A percentile compares a stretch with the other conserved stretches of the same genome.
Evolutionary conservation across 257 asterid genomes (phyloP).

Genomic region (Euphrasia confusa): DNA sequence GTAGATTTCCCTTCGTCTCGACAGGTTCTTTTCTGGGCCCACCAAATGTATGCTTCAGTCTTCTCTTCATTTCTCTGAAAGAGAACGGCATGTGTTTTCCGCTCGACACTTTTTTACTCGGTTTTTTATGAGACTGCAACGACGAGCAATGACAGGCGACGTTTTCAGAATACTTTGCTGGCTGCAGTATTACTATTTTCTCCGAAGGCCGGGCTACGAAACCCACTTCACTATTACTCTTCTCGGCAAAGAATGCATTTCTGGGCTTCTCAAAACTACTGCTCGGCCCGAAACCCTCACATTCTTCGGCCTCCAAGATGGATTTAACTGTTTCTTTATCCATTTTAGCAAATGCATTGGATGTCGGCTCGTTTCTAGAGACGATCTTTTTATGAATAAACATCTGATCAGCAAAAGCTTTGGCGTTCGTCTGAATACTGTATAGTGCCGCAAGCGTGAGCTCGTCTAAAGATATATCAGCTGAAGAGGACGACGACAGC

Average conservation of each 20-base stretch:
- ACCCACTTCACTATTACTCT: slow-evolving; percentile 21
- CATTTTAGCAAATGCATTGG: background rate
- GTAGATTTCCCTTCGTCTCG: slow-evolving; percentile 23
- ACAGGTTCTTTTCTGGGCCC: slow-evolving; percentile 28
- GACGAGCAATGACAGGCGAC: slow-evolving; percentile 50
- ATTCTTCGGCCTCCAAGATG: background rate
- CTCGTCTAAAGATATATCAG: slow-evolving; percentile 30
- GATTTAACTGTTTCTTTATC: background rate
- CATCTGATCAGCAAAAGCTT: slow-evolving; percentile 3
- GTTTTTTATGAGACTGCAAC: slow-evolving; percentile 29
- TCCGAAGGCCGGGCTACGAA: slow-evolving; percentile 27
- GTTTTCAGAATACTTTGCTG: slow-evolving; percentile 39
- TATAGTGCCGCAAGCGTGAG: slow-evolving; percentile 36
- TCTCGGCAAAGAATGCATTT: slow-evolving; percentile 10
- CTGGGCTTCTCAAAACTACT: slow-evolving; percentile 18
- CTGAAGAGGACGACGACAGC: slow-evolving; percentile 31
- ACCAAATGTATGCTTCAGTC: slow-evolving; percentile 49
- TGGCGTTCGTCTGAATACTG: slow-evolving; percentile 3
- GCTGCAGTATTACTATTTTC: slow-evolving; percentile 55
- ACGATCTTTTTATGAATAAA: background rate
- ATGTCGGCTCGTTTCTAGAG: background rate
- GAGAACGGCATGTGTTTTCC: slow-evolving; percentile 39
- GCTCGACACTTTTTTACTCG: slow-evolving; percentile 24
- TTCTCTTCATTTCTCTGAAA: slow-evolving; percentile 52
- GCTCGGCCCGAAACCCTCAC: background rate